These are phyloP conservation scores for Arabidopsis thaliana DNA, from an alignment of 345 rosid species.

Conservation along the genomic window DNA sequence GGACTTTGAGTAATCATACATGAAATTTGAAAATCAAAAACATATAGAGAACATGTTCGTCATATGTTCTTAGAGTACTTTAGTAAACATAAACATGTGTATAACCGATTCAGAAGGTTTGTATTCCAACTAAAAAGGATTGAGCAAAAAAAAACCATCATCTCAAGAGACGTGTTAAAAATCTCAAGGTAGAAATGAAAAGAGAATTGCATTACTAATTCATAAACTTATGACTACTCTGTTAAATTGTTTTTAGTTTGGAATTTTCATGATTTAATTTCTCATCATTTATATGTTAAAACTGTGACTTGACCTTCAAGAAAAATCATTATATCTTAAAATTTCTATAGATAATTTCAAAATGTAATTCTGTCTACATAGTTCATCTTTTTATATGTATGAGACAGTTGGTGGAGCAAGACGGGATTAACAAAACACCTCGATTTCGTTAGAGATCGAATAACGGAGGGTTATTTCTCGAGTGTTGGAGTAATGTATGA, in stretches of 20 bases:
- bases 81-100: neutral
- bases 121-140: too few species aligned
- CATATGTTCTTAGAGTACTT: neutral
- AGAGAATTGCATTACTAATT: too few species aligned
- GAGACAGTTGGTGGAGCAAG: conserved; percentile 51
- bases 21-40: neutral
- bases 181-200: too few species aligned
- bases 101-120: too few species aligned
- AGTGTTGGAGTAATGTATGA: conserved; percentile 34
- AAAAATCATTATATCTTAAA: neutral
- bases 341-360: too few species aligned
- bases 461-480: conserved; percentile 41
- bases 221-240: too few species aligned
- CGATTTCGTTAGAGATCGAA: conserved; percentile 39
- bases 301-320: neutral
- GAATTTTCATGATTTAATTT: neutral
- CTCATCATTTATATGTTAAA: too few species aligned
- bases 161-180: too few species aligned
- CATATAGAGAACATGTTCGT: neutral
- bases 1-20: neutral
- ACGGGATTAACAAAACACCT: conserved; percentile 36
- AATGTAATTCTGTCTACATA: too few species aligned
- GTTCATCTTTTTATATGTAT: neutral
- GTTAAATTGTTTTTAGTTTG: too few species aligned
- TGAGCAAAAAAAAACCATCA: too few species aligned